A percentile compares a stretch with the other conserved stretches of the same genome.
Evolutionary conservation across 2,329 filamentous ascomycete genomes (phyloP).

Genomic region (Ceratocystis diversiconidia): DNA sequence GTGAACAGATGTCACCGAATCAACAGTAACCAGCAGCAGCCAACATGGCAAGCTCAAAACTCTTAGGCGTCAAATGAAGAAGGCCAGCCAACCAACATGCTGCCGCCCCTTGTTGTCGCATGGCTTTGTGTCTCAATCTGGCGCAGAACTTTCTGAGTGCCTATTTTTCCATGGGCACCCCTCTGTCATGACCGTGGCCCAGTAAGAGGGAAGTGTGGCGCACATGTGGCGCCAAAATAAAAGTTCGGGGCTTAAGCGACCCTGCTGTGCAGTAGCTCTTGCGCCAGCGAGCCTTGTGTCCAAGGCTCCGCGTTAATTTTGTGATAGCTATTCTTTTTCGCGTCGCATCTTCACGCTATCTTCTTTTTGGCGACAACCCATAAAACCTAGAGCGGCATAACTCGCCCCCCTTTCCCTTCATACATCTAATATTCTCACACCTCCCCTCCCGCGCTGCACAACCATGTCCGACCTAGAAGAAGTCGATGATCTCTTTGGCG

Average conservation of each 20-base stretch:
- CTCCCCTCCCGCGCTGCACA: neutral
- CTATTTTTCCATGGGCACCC: no score
- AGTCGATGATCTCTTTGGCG: conserved; percentile 49
- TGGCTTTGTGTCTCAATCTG: no score
- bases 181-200: no score
- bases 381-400: neutral
- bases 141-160: no score
- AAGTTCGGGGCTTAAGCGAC: neutral
- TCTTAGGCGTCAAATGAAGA: no score
- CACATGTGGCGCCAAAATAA: neutral
- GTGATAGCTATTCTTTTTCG: conserved; percentile 3
- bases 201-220: no score
- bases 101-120: no score
- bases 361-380: neutral
- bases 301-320: conserved; percentile 16
- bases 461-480: conserved; percentile 43
- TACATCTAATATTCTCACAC: neutral
- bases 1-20: neutral
- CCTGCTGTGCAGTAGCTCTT: neutral
- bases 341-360: conserved; percentile 11
- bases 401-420: neutral
- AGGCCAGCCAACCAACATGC: no score
- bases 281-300: conserved; percentile 13
- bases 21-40: neutral
- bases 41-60: no score